Evolutionary conservation across 345 rosid species (phyloP), one percentile per base, ranked within the genome.

Genomic region (Hibiscus syriacus): DNA sequence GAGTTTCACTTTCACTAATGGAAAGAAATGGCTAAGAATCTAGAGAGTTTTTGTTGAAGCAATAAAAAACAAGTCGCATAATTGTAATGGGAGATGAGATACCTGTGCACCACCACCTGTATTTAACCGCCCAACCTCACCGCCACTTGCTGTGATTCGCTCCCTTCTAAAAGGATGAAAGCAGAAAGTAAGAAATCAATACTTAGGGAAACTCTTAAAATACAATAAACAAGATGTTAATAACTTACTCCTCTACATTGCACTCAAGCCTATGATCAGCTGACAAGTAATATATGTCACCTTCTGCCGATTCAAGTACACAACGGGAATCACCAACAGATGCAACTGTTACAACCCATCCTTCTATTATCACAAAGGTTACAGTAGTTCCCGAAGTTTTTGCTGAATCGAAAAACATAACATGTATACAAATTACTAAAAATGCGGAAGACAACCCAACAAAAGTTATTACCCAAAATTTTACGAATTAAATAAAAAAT

Each of bases 41-140:
- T 34, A 64, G 52, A 63, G 22, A 39, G 48, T 58, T 53, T 53
- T 23, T 34, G 14, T 30, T 10, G 14, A 26, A 46, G n/a, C 25
- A 65, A 41, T 55, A 6, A 20, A 54, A 48, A 57, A 67, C 32
- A 59, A 61, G 50, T 68, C 39, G 19, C 54, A 67, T 16, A 48
- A 46, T 2, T 64, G 38, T 53, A 61, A 68, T 66, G 41, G 58
- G 69, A 73, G 60, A 70, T 59, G 71, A 56, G 27, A 56, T 85
- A 95, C 99, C 98, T 92, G 97, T 6, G 97, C 84, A 79, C 99
- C 99, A 66, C 98, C 97, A 66, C 99, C 99, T 66, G 99, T 81
- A 75, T 90, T 92, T 60, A 95, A 82, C 66, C 98, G 89, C 59
- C 99, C 99, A 75, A 95, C 98, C 81, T 95, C 99, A 77, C 99